These are phyloP conservation scores for Russula dissimulans DNA, from an alignment of 768 basidiomycete species.

Conservation along the genomic window DNA sequence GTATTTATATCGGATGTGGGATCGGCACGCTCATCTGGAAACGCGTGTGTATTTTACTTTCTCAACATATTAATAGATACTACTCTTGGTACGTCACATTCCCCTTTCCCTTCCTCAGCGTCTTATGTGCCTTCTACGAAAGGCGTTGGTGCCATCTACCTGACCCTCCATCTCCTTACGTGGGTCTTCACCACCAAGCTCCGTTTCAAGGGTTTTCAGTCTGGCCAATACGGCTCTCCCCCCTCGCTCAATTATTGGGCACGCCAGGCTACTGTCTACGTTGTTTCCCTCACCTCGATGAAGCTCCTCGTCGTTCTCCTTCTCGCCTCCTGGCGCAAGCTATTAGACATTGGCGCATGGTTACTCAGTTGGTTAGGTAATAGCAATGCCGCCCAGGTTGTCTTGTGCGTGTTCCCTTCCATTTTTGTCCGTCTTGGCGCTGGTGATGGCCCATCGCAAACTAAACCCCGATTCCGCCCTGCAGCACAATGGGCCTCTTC, in stretches of 20 bases:
- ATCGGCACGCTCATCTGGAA: conserved; percentile 58
- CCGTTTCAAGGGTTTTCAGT: conserved; percentile 66
- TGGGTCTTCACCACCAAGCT: conserved; percentile 55
- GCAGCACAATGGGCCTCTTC: conserved; percentile 83
- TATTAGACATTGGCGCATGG: conserved; percentile 79
- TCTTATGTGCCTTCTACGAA: background rate
- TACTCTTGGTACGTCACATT: conserved; percentile 58
- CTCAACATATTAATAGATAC: conserved; percentile 90
- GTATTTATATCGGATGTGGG: conserved; percentile 70
- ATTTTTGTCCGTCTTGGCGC: background rate
- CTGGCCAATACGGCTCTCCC: conserved; percentile 83
- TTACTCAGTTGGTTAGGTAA: conserved; percentile 68
- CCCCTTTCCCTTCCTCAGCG: background rate
- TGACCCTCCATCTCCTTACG: conserved; percentile 56
- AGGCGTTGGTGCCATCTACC: conserved; percentile 82
- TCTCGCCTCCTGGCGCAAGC: conserved; percentile 57
- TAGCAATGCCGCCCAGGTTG: conserved; percentile 60
- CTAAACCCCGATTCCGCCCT: background rate
- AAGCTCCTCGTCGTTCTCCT: conserved; percentile 80
- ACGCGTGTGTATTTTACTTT: conserved; percentile 90
- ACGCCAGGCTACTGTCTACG: conserved; percentile 74
- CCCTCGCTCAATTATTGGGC: conserved; percentile 66
- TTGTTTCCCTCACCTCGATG: conserved; percentile 75
- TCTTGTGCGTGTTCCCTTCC: conserved; percentile 50
- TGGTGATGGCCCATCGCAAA: background rate